Evolutionary conservation across 768 basidiomycete genomes (phyloP).

Genomic region (Podaxis pistillaris): DNA sequence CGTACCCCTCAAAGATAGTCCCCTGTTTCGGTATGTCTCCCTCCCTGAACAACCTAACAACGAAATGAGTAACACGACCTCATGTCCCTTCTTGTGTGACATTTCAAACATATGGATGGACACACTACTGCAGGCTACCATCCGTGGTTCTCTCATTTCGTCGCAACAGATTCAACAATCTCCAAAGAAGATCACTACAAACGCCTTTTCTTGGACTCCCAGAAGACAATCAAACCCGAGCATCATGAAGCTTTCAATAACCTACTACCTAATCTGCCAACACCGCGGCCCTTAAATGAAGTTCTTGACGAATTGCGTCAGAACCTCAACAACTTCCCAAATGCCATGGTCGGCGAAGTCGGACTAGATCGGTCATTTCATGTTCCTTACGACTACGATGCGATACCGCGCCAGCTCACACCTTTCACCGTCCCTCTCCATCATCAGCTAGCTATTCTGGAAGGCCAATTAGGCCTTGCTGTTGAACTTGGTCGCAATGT

Average conservation of each 20-base stretch:
- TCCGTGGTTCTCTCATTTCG: conserved; percentile 89
- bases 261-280: conserved; percentile 67
- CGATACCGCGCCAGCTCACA: conserved; percentile 56
- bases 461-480: conserved; percentile 85
- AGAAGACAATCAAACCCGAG: conserved; percentile 18
- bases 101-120: neutral
- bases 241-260: conserved; percentile 45
- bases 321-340: conserved; percentile 59
- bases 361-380: conserved; percentile 84
- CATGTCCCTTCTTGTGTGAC: neutral
- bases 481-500: conserved; percentile 74
- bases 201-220: conserved; percentile 51
- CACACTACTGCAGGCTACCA: conserved; percentile 65
- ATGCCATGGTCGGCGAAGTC: conserved; percentile 89
- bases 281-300: conserved; percentile 61
- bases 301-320: conserved; percentile 57
- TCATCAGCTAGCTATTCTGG: conserved; percentile 81
- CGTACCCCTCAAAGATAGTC: conserved; percentile 66
- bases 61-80: too few relatives aligned
- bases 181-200: conserved; percentile 78
- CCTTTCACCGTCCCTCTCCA: conserved; percentile 75
- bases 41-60: neutral
- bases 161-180: conserved; percentile 43
- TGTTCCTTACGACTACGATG: conserved; percentile 57
- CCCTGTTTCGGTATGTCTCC: conserved; percentile 80